Conservation (phyloP, 2,329 filamentous ascomycete species). For the Monilinia laxa region DNA sequence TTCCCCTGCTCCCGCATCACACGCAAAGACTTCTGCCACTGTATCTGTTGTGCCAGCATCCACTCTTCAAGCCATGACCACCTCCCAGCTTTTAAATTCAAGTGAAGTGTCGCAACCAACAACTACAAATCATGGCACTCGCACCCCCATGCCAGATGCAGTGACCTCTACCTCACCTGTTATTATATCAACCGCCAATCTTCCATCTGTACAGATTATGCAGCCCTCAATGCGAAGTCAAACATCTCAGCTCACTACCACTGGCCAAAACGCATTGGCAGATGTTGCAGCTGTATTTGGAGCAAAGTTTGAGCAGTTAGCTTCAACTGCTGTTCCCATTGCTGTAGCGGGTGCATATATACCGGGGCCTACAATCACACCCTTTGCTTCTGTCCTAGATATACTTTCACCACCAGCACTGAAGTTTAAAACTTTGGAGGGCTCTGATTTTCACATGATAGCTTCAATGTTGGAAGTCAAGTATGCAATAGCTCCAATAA, state of each 20-base stretch:
- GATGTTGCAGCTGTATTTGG: slow-evolving; percentile 24
- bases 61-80: not conserved
- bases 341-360: not conserved
- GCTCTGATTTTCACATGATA: slow-evolving; percentile 2
- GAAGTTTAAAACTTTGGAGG: slow-evolving; percentile 13
- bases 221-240: not conserved
- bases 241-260: not conserved
- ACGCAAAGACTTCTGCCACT: not conserved
- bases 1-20: not conserved
- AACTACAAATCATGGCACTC: not conserved
- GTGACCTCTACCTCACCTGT: not conserved
- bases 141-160: not conserved
- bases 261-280: slow-evolving; percentile 18
- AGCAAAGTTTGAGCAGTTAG: slow-evolving; percentile 3
- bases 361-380: slow-evolving; percentile 7
- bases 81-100: not conserved
- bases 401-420: slow-evolving; percentile 1
- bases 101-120: not conserved
- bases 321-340: slow-evolving; percentile 1
- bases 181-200: not conserved
- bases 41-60: not conserved
- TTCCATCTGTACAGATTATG: not conserved
- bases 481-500: not conserved
- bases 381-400: slow-evolving; percentile 3
- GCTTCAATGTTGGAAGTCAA: slow-evolving; percentile 21